Base-by-base conservation (phyloP, 305 asterid genomes). In the Solanum aculeatissimum region DNA sequence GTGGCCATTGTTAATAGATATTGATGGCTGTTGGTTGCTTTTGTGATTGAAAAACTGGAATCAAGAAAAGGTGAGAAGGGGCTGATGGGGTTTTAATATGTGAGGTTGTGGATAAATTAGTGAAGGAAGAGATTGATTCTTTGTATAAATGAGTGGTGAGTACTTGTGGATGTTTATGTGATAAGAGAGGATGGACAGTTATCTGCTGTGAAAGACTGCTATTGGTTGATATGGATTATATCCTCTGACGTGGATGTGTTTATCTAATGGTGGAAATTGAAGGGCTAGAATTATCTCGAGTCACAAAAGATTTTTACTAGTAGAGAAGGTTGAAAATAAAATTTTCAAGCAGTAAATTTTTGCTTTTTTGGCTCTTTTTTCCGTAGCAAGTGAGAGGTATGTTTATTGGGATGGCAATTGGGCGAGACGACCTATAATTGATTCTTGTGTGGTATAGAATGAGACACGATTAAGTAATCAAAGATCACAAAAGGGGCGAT, bases 1-100 rank as follows among this genome's bases (percentile, higher is more conserved):
- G 93, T 75, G 78, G 98, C 95, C 98, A 94, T 94, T 85, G 21
- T 32, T 58, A 19, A 21, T 25, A 60, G 40, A 9, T 15, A 49
- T 60, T 60, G 55, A 16, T 27, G 23, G 35, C 23, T 10, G 18
- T 29, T 40, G 75, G 75, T n/a, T 66, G 19, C 55, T 47, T 72
- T 23, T 29, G 45, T 47, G 32, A 15, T 47, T 47, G 81, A 75
- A 27, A 75, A 47, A 2, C 27, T 75, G 62, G 86, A 86, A 42
- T 82, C 86, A 32, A 74, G 83, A 89, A 84, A 91, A 87, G 86
- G 21, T 43, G 18, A 43, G 32, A 19, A 25, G 86, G 74, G 70
- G 47, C 4, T n/a, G 60, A 35, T 79, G 80, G 89, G 90, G 85
- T 7, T 89, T 88, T 91, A 87, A 87, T 86, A 85, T 35, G 85